These are phyloP conservation scores for Cladosporium sp. DNA, from an alignment of 2,329 filamentous ascomycete species.

Conservation along the genomic window DNA sequence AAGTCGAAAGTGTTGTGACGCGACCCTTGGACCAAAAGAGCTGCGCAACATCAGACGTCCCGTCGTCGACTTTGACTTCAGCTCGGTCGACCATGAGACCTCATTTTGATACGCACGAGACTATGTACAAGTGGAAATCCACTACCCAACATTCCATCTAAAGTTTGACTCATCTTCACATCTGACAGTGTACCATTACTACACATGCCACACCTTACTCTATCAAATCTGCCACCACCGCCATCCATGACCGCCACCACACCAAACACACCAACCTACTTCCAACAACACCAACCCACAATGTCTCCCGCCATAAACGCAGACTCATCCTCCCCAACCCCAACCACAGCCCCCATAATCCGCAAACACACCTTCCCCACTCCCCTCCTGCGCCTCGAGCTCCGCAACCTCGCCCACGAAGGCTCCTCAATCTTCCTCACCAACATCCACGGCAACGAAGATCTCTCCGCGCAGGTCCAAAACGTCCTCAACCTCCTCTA, in stretches of 20 bases:
- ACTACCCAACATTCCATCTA: background rate
- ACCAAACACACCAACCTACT: slow-evolving; percentile 33
- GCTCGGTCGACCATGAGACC: background rate
- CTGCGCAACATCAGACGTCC: background rate
- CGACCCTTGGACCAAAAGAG: too few species aligned
- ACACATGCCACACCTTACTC: background rate
- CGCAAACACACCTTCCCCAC: slow-evolving; percentile 38
- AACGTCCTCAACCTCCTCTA: slow-evolving; percentile 76
- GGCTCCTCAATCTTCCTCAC: slow-evolving; percentile 68
- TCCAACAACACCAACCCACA: slow-evolving; percentile 42
- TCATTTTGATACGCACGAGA: background rate
- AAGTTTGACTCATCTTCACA: background rate
- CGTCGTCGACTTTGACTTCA: background rate
- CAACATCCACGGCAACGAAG: slow-evolving; percentile 61
- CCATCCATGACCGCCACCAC: slow-evolving; percentile 3
- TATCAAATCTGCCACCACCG: background rate
- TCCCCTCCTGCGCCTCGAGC: slow-evolving; percentile 49
- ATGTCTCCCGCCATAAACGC: slow-evolving; percentile 28
- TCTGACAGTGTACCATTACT: background rate
- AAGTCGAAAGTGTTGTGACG: background rate
- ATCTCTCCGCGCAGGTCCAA: slow-evolving; percentile 63
- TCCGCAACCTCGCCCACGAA: slow-evolving; percentile 53
- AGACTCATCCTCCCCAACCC: background rate
- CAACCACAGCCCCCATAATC: slow-evolving; percentile 24
- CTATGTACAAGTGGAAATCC: too few species aligned